Evolutionary conservation across 2,329 filamentous ascomycete genomes (phyloP).

Genomic region (Nemania sp.): DNA sequence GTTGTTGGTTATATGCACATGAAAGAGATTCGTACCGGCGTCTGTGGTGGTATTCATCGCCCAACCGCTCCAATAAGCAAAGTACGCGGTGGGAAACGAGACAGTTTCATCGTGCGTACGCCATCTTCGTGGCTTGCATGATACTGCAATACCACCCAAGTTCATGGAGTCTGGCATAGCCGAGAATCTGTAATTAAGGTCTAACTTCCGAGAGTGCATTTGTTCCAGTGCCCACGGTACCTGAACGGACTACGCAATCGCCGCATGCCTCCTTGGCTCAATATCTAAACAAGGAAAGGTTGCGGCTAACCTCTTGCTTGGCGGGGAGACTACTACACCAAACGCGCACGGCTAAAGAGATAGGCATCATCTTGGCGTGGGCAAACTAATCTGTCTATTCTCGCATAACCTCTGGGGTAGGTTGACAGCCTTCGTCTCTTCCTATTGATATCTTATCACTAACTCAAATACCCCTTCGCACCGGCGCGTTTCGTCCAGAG

Average conservation of each 20-base stretch:
- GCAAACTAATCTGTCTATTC: not conserved
- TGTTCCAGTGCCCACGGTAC: not conserved
- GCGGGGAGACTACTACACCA: not conserved
- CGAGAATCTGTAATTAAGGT: not conserved
- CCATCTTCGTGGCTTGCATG: slow-evolving; percentile 11
- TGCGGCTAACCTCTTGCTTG: too few species aligned
- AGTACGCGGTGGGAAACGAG: not conserved
- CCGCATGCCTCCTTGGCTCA: not conserved
- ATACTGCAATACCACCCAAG: not conserved
- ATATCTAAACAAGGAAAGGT: slow-evolving; percentile 6
- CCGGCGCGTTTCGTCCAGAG: not conserved
- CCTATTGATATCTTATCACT: too few species aligned
- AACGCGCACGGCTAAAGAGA: not conserved
- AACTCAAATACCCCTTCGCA: not conserved
- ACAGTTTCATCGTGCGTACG: not conserved
- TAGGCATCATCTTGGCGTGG: slow-evolving; percentile 6
- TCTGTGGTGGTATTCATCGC: not conserved
- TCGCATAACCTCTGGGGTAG: not conserved
- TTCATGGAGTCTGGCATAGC: not conserved
- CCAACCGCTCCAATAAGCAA: slow-evolving; percentile 17
- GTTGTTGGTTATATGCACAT: slow-evolving; percentile 18
- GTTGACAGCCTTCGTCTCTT: not conserved
- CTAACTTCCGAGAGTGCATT: not conserved
- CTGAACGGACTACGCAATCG: too few species aligned
- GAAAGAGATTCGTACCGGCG: not conserved